Conservation (phyloP, 2,329 filamentous ascomycete genomes). For the Phialophora expanda region DNA sequence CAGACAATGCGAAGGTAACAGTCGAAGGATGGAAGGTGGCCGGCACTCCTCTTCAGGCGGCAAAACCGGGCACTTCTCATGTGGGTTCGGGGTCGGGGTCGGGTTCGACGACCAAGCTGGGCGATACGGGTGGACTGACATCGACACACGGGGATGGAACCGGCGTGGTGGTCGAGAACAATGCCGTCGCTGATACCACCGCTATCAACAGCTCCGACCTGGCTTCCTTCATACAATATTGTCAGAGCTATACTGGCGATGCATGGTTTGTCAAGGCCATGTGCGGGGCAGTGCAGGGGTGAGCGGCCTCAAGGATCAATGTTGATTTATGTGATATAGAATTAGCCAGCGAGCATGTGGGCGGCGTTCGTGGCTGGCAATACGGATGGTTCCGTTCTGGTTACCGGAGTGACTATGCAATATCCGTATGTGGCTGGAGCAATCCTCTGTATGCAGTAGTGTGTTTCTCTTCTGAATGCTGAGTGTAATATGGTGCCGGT, state of each 20-base stretch:
- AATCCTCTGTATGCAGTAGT: not conserved
- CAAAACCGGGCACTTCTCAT: not conserved
- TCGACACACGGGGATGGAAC: slow-evolving; percentile 1
- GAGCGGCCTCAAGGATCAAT: no score
- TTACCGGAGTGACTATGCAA: not conserved
- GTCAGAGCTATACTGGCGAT: slow-evolving; percentile 22
- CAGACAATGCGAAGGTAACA: slow-evolving; percentile 23
- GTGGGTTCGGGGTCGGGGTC: not conserved
- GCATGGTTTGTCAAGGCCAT: slow-evolving; percentile 24
- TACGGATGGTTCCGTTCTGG: not conserved
- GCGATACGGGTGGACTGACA: not conserved
- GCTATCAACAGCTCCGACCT: slow-evolving; percentile 12
- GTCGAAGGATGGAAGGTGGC: slow-evolving; percentile 32
- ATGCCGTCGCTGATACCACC: slow-evolving; percentile 5
- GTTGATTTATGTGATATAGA: slow-evolving; percentile 1
- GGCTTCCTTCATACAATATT: slow-evolving; percentile 17
- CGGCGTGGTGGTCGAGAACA: not conserved
- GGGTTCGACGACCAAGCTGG: not conserved
- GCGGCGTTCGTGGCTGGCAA: not conserved
- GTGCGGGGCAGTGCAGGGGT: slow-evolving; percentile 8
- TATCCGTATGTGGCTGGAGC: not conserved
- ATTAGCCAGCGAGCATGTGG: slow-evolving; percentile 32
- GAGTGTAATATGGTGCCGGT: not conserved
- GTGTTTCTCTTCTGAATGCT: not conserved
- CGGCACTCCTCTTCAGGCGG: slow-evolving; percentile 24